A percentile compares a stretch with the other conserved stretches of the same genome.
phyloP scores from a whole-genome alignment of 2,329 filamentous ascomycete species.

The Penicillium oxalicum region DNA sequence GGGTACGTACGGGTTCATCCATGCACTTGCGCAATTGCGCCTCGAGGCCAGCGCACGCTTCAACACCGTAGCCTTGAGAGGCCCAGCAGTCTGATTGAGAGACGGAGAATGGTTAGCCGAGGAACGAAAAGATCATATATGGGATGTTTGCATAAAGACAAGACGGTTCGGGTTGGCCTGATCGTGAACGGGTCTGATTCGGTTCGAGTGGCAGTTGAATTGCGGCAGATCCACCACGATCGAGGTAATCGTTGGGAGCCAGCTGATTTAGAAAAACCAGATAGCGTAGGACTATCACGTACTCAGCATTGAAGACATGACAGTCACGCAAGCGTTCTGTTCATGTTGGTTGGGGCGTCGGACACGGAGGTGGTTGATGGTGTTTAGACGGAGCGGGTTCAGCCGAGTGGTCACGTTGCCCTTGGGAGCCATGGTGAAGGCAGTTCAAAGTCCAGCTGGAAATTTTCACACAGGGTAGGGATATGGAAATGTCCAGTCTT shows the following conservation, averaged over 20 bases:
- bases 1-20: slow-evolving; percentile 64
- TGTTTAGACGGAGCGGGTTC: slow-evolving; percentile 43
- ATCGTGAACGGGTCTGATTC: too few species aligned
- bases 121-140: too few species aligned
- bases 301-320: slow-evolving; percentile 65
- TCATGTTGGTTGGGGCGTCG: slow-evolving; percentile 58
- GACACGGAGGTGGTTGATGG: slow-evolving; percentile 53
- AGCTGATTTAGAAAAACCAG: too few species aligned
- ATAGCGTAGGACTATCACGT: slow-evolving; percentile 23
- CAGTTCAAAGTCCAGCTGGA: not conserved
- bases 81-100: slow-evolving; percentile 41
- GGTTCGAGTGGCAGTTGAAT: too few species aligned
- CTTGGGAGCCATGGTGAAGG: slow-evolving; percentile 39
- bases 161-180: too few species aligned
- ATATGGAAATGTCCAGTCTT: not conserved
- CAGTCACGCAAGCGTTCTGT: slow-evolving; percentile 57
- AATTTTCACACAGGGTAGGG: not conserved
- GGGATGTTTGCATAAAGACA: too few species aligned
- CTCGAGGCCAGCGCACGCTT: slow-evolving; percentile 56
- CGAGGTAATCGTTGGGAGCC: too few species aligned
- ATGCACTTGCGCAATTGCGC: slow-evolving; percentile 62
- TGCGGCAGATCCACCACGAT: too few species aligned
- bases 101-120: too few species aligned
- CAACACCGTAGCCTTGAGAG: slow-evolving; percentile 42
- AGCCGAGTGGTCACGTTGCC: slow-evolving; percentile 38